Evolutionary conservation across 1,284 basidiomycete species (phyloP).

Genomic region (Microbotryum silenes-acaulis): DNA sequence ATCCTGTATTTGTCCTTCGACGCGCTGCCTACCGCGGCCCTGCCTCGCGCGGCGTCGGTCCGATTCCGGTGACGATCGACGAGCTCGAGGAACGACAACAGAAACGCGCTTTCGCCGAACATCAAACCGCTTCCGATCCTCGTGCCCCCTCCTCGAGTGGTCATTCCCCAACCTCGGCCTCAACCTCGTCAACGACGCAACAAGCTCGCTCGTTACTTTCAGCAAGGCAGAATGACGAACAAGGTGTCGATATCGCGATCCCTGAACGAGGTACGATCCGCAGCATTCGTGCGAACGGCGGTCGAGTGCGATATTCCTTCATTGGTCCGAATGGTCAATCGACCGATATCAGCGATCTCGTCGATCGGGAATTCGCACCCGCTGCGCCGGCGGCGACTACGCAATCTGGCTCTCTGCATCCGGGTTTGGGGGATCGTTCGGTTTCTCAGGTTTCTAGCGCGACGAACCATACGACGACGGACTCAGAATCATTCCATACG

Average conservation of each 20-base stretch:
- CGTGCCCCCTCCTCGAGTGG: background rate
- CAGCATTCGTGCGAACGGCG: constrained; percentile 57
- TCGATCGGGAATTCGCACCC: constrained; percentile 62
- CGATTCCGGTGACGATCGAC: constrained; percentile 24
- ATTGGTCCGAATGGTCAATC: constrained; percentile 77
- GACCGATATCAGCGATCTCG: constrained; percentile 82
- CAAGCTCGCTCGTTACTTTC: constrained; percentile 71
- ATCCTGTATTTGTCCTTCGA: constrained; percentile 75
- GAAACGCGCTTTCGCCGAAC: background rate
- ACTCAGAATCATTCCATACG: constrained; percentile 35
- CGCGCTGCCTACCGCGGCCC: constrained; percentile 14
- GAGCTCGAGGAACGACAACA: constrained; percentile 29
- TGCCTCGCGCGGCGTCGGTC: constrained; percentile 14
- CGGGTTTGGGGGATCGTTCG: constrained; percentile 20
- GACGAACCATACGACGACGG: constrained; percentile 15
- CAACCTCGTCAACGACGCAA: constrained; percentile 83
- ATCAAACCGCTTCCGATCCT: too few relatives aligned
- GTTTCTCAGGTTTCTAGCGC: constrained; percentile 14
- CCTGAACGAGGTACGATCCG: constrained; percentile 77
- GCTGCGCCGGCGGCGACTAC: background rate
- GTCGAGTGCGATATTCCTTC: constrained; percentile 81
- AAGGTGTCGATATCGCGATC: constrained; percentile 77
- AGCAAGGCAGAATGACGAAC: constrained; percentile 68
- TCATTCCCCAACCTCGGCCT: background rate
- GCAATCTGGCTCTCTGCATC: constrained; percentile 6